Evolutionary conservation across 106 monocot genomes (phyloP).

Genomic region (Dendrobium catenatum): DNA sequence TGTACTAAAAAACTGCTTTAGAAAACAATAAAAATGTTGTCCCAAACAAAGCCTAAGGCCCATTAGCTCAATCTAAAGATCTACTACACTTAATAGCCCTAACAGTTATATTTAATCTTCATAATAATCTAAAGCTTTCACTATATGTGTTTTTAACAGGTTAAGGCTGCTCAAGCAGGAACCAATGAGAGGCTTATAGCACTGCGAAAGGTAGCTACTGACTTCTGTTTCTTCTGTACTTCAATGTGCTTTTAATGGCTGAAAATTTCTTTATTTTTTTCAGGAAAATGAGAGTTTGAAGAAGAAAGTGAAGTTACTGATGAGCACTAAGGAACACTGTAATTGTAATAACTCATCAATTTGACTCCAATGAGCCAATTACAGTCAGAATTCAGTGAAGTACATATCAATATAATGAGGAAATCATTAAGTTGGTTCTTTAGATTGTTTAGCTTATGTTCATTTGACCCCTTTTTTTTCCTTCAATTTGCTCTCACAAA

Average conservation of each 20-base stretch:
- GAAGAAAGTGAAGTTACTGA: not conserved
- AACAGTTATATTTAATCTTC: too few relatives aligned
- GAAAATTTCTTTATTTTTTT: not conserved
- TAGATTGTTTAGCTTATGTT: not conserved
- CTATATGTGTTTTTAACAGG: constrained; percentile 11
- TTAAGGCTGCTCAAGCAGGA: constrained; percentile 23
- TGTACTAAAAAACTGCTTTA: too few relatives aligned
- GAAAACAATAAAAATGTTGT: too few relatives aligned
- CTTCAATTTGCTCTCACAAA: too few relatives aligned
- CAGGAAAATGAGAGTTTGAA: constrained; percentile 5
- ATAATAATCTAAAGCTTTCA: too few relatives aligned
- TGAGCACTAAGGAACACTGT: not conserved
- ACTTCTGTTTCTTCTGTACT: not conserved
- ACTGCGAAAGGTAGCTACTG: constrained; percentile 25
- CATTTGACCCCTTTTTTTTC: not conserved
- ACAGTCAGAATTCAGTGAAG: not conserved
- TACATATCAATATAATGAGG: not conserved
- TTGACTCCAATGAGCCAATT: not conserved
- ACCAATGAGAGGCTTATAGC: constrained; percentile 11
- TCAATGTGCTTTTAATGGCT: not conserved
- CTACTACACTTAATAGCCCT: too few relatives aligned
- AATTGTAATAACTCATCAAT: not conserved
- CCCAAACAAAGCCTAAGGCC: too few relatives aligned
- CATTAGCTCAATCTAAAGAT: too few relatives aligned
- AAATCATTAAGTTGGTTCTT: not conserved